Base-by-base conservation (phyloP, 345 rosid species). In the Gossypium anomalum region DNA sequence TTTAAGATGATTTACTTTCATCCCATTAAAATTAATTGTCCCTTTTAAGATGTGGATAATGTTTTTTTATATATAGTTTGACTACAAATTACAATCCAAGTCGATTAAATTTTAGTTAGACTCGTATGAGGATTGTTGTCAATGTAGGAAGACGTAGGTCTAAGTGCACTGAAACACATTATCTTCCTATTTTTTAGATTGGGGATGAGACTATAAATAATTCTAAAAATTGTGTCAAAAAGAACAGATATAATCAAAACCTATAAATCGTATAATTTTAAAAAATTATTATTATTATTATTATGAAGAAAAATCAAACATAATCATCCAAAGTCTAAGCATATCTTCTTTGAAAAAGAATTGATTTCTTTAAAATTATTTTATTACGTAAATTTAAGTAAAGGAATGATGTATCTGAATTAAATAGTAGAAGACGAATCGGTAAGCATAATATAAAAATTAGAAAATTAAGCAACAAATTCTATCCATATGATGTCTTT, bases 81-180 rank as follows among this genome's bases (percentile, higher is more conserved):
- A 34, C 41, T 34, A 34, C 0, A 5, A 34, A 34, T 34, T 34
- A 4, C 7, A 34, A 34, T 34, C 0, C 7, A 34, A 34, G 7
- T 4, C 38, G 0, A 34, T 4, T 34, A 0, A 34, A 5, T 34
- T 5, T 34, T 34, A 34, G 0, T 0, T 34, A 1, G 7, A 4
- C 4, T 34, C 0, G 7, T 0, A 34, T 34, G 1, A 5, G 7
- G 4, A 34, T 34, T 34, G 0, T 34, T 34, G 0, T 34, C 1
- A 4, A 34, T 34, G 41, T 34, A 4, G 0, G 0, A 34, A 34
- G 7, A 34, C 7, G 7, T 34, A 1, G 1, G 1, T 4, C 0
- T 0, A 1, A 34, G 1, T 34, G 0, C 7, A 5, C 1, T 34
- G 4, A 34, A 34, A 1, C 0, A 0, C 41, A 0, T 4, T 34